These are phyloP conservation scores for Penicillium ucsense DNA, from an alignment of 495 filamentous ascomycete species.

Conservation along the genomic window DNA sequence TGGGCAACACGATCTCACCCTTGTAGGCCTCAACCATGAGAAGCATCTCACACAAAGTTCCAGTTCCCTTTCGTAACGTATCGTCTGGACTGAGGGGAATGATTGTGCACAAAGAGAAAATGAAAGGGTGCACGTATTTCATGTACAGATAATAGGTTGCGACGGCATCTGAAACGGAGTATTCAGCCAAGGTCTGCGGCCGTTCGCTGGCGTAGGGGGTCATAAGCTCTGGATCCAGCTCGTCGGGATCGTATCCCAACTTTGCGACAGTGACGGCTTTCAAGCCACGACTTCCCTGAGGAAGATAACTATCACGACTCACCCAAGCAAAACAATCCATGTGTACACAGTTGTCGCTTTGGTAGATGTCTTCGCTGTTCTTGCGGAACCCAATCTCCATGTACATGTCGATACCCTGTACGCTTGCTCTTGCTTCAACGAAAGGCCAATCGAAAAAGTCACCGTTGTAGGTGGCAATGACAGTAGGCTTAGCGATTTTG, in stretches of 20 bases:
- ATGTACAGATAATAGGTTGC: slow-evolving; percentile 99
- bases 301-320: slow-evolving; percentile 95
- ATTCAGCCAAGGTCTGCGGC: slow-evolving; percentile 90
- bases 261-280: slow-evolving; percentile 98
- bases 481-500: slow-evolving; percentile 87
- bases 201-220: slow-evolving; percentile 85
- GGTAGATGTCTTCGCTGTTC: slow-evolving; percentile 91
- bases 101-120: slow-evolving; percentile 97
- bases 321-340: slow-evolving; percentile 99
- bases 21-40: slow-evolving; percentile 97
- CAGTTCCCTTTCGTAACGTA: slow-evolving; percentile 87
- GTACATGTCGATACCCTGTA: slow-evolving; percentile 99
- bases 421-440: slow-evolving; percentile 83
- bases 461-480: slow-evolving; percentile 99
- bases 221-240: slow-evolving; percentile 97
- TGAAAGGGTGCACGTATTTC: slow-evolving; percentile 99
- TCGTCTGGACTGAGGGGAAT: slow-evolving; percentile 89
- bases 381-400: slow-evolving; percentile 93
- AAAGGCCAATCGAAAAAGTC: slow-evolving; percentile 99
- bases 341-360: slow-evolving; percentile 88
- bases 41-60: slow-evolving; percentile 96
- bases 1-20: slow-evolving; percentile 84
- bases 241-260: slow-evolving; percentile 95
- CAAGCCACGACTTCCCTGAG: slow-evolving; percentile 91
- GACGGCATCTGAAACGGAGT: slow-evolving; percentile 97